Conservation (phyloP, 164 flowering plant species). For the Saururus chinensis region DNA sequence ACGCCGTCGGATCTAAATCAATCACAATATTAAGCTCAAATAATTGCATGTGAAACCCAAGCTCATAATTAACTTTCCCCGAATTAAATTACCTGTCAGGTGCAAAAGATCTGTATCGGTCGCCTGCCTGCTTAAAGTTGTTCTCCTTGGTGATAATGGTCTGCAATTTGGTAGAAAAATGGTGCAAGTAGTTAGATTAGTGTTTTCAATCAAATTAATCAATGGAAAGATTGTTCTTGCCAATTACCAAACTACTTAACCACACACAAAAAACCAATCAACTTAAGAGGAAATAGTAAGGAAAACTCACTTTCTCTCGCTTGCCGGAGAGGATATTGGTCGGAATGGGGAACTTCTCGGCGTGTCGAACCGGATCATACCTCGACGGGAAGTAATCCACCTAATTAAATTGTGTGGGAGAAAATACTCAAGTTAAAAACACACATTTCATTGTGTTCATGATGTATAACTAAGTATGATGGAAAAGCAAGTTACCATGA, state of each 20-base stretch:
- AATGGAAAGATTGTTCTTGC: neutral
- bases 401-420: slow-evolving; percentile 19
- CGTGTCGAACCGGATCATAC: slow-evolving; percentile 73
- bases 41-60: too few species aligned
- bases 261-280: too few species aligned
- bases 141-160: slow-evolving; percentile 73
- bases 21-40: too few species aligned
- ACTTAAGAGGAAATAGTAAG: neutral
- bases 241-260: too few species aligned
- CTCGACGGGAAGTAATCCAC: slow-evolving; percentile 97
- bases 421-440: too few species aligned
- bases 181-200: neutral
- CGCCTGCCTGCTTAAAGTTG: slow-evolving; percentile 96
- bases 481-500: too few species aligned
- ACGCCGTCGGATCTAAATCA: too few species aligned
- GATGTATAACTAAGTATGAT: too few species aligned
- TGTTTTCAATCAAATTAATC: too few species aligned
- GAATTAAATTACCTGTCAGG: slow-evolving; percentile 53
- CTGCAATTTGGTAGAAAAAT: slow-evolving; percentile 27
- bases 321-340: slow-evolving; percentile 34
- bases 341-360: slow-evolving; percentile 73
- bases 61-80: too few species aligned
- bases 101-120: slow-evolving; percentile 77
- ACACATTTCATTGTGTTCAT: neutral
- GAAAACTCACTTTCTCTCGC: slow-evolving; percentile 69